phyloP scores from a whole-genome alignment of 352 stramenopile genomes.

The Pythium aphanidermatum region DNA sequence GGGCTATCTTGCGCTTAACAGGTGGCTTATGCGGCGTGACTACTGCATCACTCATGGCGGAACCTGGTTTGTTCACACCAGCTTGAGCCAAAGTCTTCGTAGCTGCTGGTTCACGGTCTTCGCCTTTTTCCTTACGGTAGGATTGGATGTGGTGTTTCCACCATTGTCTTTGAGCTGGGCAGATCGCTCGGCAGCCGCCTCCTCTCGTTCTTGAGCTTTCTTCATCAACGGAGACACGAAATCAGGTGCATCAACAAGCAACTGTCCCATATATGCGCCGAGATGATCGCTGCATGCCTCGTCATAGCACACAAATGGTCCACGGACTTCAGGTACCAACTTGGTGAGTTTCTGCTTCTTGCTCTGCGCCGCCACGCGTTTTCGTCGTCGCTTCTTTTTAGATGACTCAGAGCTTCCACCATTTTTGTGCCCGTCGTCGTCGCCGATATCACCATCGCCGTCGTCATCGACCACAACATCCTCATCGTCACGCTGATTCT shows the following conservation, averaged over 20 bases:
- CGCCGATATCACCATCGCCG: constrained; percentile 30
- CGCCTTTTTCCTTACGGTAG: not conserved
- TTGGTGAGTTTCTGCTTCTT: constrained; percentile 65
- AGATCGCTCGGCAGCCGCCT: not conserved
- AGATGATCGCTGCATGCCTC: constrained; percentile 7
- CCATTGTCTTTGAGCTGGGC: not conserved
- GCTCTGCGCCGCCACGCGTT: constrained; percentile 21
- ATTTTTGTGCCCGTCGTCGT: not conserved
- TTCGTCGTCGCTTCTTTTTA: constrained; percentile 46
- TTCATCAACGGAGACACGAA: constrained; percentile 23
- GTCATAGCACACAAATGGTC: constrained; percentile 32
- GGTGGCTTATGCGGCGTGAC: constrained; percentile 10
- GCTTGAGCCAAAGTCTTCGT: not conserved
- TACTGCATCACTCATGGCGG: not conserved
- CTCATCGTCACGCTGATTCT: constrained; percentile 32
- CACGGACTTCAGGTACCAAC: constrained; percentile 53
- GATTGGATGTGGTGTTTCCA: not conserved
- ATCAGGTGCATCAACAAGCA: constrained; percentile 1
- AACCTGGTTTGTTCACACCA: constrained; percentile 1
- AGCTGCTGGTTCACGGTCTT: not conserved
- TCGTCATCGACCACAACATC: constrained; percentile 17
- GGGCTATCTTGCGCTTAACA: constrained; percentile 17
- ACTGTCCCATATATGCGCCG: constrained; percentile 6
- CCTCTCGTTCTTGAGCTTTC: constrained; percentile 10
- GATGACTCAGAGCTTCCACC: constrained; percentile 18